These are phyloP conservation scores for Mycocentrospora acerina DNA, from an alignment of 2,329 filamentous ascomycete species.

Conservation along the genomic window DNA sequence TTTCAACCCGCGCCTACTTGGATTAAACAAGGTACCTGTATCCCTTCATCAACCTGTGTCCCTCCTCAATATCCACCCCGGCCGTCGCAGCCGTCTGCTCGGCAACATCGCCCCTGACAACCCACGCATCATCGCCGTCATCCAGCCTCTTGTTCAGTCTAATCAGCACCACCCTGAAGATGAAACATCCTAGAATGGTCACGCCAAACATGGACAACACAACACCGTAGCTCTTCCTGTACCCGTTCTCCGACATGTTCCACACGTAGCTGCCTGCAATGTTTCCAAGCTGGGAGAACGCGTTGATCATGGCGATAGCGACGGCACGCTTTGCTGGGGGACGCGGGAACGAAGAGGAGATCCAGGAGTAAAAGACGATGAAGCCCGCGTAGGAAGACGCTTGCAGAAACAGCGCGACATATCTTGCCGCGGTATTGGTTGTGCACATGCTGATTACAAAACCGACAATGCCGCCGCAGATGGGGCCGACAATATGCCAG, in stretches of 20 bases:
- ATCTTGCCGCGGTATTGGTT: slow-evolving; percentile 31
- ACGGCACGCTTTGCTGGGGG: slow-evolving; percentile 63
- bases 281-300: slow-evolving; percentile 42
- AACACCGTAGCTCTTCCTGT: slow-evolving; percentile 65
- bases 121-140: slow-evolving; percentile 31
- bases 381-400: slow-evolving; percentile 44
- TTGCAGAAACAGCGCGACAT: slow-evolving; percentile 38
- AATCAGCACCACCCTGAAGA: slow-evolving; percentile 31
- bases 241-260: slow-evolving; percentile 61
- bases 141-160: slow-evolving; percentile 36
- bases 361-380: slow-evolving; percentile 43
- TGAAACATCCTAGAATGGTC: slow-evolving; percentile 54
- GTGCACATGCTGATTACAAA: slow-evolving; percentile 45
- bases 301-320: slow-evolving; percentile 63
- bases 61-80: slow-evolving; percentile 32
- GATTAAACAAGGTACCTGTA: slow-evolving; percentile 39
- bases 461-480: slow-evolving; percentile 46
- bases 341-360: slow-evolving; percentile 48
- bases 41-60: slow-evolving; percentile 26
- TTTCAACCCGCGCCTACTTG: too few relatives aligned
- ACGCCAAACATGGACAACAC: slow-evolving; percentile 65
- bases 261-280: slow-evolving; percentile 64
- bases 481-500: slow-evolving; percentile 53
- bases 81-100: slow-evolving; percentile 33
- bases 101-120: slow-evolving; percentile 27